phyloP scores from a whole-genome alignment of 768 basidiomycete genomes.

The Russula emetica region DNA sequence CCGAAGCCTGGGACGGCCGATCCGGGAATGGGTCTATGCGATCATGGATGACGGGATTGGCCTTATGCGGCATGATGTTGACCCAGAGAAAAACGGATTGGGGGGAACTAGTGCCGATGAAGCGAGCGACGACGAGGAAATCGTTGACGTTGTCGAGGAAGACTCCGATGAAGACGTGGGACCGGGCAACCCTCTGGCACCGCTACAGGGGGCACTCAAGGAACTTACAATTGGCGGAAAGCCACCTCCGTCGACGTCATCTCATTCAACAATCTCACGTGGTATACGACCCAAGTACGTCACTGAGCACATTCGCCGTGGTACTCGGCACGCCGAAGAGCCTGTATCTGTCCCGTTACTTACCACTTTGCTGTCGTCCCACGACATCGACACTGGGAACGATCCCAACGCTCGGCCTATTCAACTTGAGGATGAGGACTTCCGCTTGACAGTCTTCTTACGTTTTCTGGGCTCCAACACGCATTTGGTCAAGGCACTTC shows the following conservation, averaged over 20 bases:
- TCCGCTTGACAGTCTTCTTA: constrained; percentile 54
- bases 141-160: constrained; percentile 66
- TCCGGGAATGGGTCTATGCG: constrained; percentile 63
- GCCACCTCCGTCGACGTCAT: constrained; percentile 36
- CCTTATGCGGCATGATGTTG: constrained; percentile 39
- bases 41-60: constrained; percentile 66
- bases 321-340: constrained; percentile 59
- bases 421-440: constrained; percentile 45
- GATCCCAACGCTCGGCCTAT: constrained; percentile 40
- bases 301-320: constrained; percentile 64
- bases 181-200: constrained; percentile 56
- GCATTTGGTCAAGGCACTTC: constrained; percentile 44
- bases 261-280: constrained; percentile 33
- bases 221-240: constrained; percentile 44
- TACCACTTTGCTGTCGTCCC: constrained; percentile 42
- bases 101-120: constrained; percentile 35
- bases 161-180: constrained; percentile 46
- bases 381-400: constrained; percentile 25
- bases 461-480: constrained; percentile 53
- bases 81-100: constrained; percentile 29
- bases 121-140: constrained; percentile 52
- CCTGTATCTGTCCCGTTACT: constrained; percentile 50
- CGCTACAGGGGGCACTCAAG: constrained; percentile 61
- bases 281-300: constrained; percentile 33
- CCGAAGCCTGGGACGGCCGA: constrained; percentile 55